These are phyloP conservation scores for Magnaporthiopsis incrustans DNA, from an alignment of 2,329 filamentous ascomycete species.

Conservation along the genomic window DNA sequence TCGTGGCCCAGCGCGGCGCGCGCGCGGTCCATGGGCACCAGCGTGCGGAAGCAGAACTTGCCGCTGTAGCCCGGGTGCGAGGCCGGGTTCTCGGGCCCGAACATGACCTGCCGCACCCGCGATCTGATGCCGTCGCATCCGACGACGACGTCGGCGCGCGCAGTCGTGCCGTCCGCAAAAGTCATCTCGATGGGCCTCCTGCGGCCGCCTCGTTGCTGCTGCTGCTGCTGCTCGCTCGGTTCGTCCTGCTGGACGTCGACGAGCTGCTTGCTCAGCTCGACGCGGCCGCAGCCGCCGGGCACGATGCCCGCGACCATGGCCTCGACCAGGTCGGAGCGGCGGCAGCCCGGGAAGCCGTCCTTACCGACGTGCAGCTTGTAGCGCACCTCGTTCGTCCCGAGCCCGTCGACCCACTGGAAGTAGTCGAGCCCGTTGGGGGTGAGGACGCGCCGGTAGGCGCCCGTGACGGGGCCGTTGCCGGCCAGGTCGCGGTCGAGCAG, in stretches of 20 bases:
- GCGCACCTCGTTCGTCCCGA: slow-evolving; percentile 19
- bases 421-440: slow-evolving; percentile 32
- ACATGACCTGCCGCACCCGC: slow-evolving; percentile 39
- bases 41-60: slow-evolving; percentile 53
- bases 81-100: slow-evolving; percentile 37
- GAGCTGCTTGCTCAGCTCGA: slow-evolving; percentile 26
- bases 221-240: background rate
- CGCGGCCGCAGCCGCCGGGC: slow-evolving; percentile 10
- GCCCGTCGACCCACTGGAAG: slow-evolving; percentile 35
- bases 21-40: slow-evolving; percentile 53
- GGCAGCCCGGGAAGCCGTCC: slow-evolving; percentile 32
- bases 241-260: slow-evolving; percentile 18
- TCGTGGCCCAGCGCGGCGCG: slow-evolving; percentile 39
- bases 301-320: slow-evolving; percentile 26
- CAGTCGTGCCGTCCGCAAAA: slow-evolving; percentile 13
- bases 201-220: background rate
- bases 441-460: slow-evolving; percentile 28
- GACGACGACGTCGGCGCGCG: slow-evolving; percentile 34
- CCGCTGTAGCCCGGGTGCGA: slow-evolving; percentile 42
- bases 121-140: slow-evolving; percentile 60
- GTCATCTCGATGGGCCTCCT: slow-evolving; percentile 2
- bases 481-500: slow-evolving; percentile 24
- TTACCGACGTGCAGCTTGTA: slow-evolving; percentile 29
- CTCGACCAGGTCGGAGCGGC: slow-evolving; percentile 31
- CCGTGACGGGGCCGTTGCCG: slow-evolving; percentile 21